Conservation (phyloP, 495 filamentous ascomycete genomes). For the Penicillium coprophilum region DNA sequence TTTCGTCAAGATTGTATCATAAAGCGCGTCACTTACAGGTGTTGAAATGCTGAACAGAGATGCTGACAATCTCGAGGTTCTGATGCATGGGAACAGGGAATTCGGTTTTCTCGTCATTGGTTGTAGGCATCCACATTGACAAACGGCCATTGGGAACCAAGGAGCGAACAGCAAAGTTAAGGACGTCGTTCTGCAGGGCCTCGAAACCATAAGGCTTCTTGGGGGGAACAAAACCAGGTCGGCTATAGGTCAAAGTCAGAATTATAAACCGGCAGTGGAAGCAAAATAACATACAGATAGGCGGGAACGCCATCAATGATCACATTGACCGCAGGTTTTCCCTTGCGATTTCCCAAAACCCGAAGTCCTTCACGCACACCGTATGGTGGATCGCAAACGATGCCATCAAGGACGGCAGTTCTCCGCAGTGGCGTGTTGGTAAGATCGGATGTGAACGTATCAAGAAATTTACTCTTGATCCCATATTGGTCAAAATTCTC, state of each 20-base stretch:
- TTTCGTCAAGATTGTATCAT: neutral
- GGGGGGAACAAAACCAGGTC: slow-evolving; percentile 78
- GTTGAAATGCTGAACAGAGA: slow-evolving; percentile 83
- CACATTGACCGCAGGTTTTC: slow-evolving; percentile 57
- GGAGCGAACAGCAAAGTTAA: slow-evolving; percentile 74
- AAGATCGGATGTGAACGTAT: slow-evolving; percentile 80
- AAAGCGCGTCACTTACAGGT: slow-evolving; percentile 60
- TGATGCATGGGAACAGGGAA: slow-evolving; percentile 76
- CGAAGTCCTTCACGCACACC: slow-evolving; percentile 92
- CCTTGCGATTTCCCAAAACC: slow-evolving; percentile 77
- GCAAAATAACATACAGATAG: slow-evolving; percentile 58
- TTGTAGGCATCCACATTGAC: slow-evolving; percentile 96
- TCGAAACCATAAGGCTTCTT: slow-evolving; percentile 89
- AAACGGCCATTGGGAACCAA: slow-evolving; percentile 81
- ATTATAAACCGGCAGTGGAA: neutral
- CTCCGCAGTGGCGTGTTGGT: slow-evolving; percentile 79
- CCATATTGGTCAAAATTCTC: slow-evolving; percentile 88
- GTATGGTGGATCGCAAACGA: slow-evolving; percentile 97
- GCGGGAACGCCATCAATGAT: slow-evolving; percentile 67
- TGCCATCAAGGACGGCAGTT: slow-evolving; percentile 69
- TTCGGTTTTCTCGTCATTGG: slow-evolving; percentile 72
- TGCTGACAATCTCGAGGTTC: slow-evolving; percentile 68
- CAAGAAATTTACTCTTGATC: slow-evolving; percentile 60
- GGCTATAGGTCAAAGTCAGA: slow-evolving; percentile 44
- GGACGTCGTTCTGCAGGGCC: slow-evolving; percentile 83